Evolutionary conservation across 2,329 filamentous ascomycete species (phyloP), one percentile per base, ranked within the genome.

Genomic region (Exophiala alcalophila): DNA sequence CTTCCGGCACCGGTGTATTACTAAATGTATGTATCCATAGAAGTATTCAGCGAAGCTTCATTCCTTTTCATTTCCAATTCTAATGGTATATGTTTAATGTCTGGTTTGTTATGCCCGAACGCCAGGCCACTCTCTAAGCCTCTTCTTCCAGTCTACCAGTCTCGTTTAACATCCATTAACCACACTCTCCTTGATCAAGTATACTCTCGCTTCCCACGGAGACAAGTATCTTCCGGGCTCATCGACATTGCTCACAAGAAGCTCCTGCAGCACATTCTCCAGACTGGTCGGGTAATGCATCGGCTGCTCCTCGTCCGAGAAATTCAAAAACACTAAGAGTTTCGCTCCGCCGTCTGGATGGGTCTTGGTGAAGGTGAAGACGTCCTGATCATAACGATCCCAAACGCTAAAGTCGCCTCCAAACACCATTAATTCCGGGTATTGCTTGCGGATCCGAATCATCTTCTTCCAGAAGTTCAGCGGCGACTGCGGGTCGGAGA

Each of bases 341-440:
- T 49, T 50, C 37, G 44, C 33, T 5, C 30, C 26, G 7, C 31
- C 25, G 14, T 46, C 43, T 14, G 44, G 39, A 29, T 63, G 65
- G 6, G 69, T 76, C 40, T 57, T 57, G 2, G 74, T 61, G 33
- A 83, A 79, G 0, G 74, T 69, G 54, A 84, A 83, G 0, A 78
- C 62, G 18, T 72, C 61, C 44, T 65, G 57, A 21, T 78, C 72
- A 3, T 78, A 67, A 0, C 67, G 61, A 0, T 76, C 72, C 1
- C 83, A 59, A 16, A 75, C 54, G 35, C 72, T 68, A 49, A 84
- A 86, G 40, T 77, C 67, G 18, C 24, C 15, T 1, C 83, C 83
- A 54, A 86, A 85, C 3, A 86, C 75, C 44, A 87, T 79, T 1
- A 84, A 59, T 47, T 84, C 76, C 30, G 71, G 71, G 55, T 78